These are phyloP conservation scores for Penicillium psychrofluorescens DNA, from an alignment of 495 filamentous ascomycete species.

Conservation along the genomic window DNA sequence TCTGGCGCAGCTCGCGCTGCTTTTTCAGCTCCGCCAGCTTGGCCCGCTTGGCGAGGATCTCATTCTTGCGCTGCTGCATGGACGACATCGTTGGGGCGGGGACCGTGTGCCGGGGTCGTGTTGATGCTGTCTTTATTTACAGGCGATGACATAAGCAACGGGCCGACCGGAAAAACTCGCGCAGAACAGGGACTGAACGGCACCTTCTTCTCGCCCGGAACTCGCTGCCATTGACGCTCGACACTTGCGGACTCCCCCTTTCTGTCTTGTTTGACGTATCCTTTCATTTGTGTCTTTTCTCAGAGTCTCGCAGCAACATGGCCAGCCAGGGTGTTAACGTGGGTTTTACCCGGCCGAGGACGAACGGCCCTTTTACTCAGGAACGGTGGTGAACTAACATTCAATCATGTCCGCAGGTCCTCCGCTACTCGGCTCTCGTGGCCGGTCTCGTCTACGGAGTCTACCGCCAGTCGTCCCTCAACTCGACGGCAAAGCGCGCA, in stretches of 20 bases:
- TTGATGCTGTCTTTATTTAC: constrained; percentile 19
- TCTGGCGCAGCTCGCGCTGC: constrained; percentile 74
- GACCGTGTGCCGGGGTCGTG: background rate
- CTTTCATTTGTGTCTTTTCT: constrained; percentile 12
- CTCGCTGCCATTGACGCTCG: constrained; percentile 37
- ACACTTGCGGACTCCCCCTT: constrained; percentile 30
- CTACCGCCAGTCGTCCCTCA: constrained; percentile 77
- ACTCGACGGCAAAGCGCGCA: constrained; percentile 53
- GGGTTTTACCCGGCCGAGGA: constrained; percentile 18
- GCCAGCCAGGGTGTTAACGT: constrained; percentile 46
- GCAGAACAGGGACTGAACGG: constrained; percentile 37
- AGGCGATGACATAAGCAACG: constrained; percentile 39
- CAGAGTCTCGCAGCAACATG: constrained; percentile 30
- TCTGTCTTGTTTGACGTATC: constrained; percentile 20
- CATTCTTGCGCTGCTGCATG: constrained; percentile 83
- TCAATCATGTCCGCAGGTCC: constrained; percentile 54
- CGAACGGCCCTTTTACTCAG: constrained; percentile 7
- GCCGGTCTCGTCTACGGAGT: constrained; percentile 87
- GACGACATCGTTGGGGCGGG: constrained; percentile 26
- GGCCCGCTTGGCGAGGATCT: constrained; percentile 88
- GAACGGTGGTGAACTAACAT: constrained; percentile 15
- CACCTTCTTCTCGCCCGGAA: constrained; percentile 26
- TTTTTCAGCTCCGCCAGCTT: constrained; percentile 93
- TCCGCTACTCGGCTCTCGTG: constrained; percentile 87
- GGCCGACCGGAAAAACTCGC: constrained; percentile 47